phyloP scores from a whole-genome alignment of 1,284 basidiomycete genomes.

The Moesziomyces parantarcticus region DNA sequence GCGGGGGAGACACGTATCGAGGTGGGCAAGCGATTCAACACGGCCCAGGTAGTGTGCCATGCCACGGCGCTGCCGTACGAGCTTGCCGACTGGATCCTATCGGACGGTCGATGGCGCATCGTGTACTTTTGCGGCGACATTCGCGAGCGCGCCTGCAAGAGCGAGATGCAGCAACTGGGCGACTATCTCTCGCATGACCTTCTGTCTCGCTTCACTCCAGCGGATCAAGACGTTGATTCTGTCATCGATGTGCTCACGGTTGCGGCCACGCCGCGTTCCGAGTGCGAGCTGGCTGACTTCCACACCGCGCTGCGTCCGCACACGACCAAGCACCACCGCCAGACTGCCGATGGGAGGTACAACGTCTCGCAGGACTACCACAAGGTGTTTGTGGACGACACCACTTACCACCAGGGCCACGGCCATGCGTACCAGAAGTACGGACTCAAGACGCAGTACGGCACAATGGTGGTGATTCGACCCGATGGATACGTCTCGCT shows the following conservation, averaged over 20 bases:
- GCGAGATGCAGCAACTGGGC: conserved; percentile 21
- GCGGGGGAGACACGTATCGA: conserved; percentile 35
- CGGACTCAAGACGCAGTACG: conserved; percentile 16
- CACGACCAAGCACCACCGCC: conserved; percentile 21
- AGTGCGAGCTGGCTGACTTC: conserved; percentile 19
- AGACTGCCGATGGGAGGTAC: conserved; percentile 19
- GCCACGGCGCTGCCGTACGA: conserved; percentile 34
- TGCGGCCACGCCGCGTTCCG: conserved; percentile 18
- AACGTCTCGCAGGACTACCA: conserved; percentile 32
- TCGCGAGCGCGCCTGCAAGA: conserved; percentile 6
- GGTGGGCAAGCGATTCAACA: conserved; percentile 37
- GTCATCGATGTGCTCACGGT: conserved; percentile 41
- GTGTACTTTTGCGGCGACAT: conserved; percentile 41
- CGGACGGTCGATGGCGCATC: conserved; percentile 30
- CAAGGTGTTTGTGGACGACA: conserved; percentile 40
- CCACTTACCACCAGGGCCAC: conserved; percentile 34
- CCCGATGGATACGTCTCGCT: conserved; percentile 42
- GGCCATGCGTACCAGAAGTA: conserved; percentile 33
- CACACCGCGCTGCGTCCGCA: conserved; percentile 17
- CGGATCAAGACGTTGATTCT: conserved; percentile 29
- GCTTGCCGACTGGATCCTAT: conserved; percentile 35
- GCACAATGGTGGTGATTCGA: conserved; percentile 32
- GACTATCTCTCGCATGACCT: conserved; percentile 15
- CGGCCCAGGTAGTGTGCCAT: conserved; percentile 19
- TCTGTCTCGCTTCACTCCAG: conserved; percentile 17